These are phyloP conservation scores for Petasospora rhodanensis DNA, from an alignment of 1,139 yeast genomes.

Conservation along the genomic window DNA sequence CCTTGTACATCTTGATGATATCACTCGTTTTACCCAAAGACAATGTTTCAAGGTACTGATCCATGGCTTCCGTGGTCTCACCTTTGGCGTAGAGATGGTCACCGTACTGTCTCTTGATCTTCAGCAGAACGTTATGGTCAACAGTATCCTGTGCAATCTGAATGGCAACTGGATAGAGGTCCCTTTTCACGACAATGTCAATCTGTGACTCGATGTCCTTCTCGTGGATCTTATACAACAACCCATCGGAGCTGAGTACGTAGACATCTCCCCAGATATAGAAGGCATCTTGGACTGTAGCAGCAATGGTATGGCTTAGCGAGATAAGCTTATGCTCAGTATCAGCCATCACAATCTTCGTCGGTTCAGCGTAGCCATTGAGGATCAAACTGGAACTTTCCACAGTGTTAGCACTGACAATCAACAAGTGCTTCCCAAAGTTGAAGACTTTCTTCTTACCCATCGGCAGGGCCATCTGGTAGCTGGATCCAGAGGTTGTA, in stretches of 20 bases:
- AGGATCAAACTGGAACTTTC: slow-evolving; percentile 24
- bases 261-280: slow-evolving; percentile 52
- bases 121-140: slow-evolving; percentile 33
- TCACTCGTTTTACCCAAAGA: slow-evolving; percentile 62
- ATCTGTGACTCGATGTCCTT: slow-evolving; percentile 63
- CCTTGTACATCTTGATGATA: slow-evolving; percentile 77
- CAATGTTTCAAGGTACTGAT: slow-evolving; percentile 56
- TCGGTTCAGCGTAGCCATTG: slow-evolving; percentile 29
- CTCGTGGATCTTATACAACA: slow-evolving; percentile 64
- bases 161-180: slow-evolving; percentile 70
- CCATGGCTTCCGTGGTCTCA: slow-evolving; percentile 64
- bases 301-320: slow-evolving; percentile 63
- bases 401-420: slow-evolving; percentile 28
- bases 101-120: slow-evolving; percentile 65
- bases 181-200: slow-evolving; percentile 65
- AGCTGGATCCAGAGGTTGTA: slow-evolving; percentile 46
- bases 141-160: slow-evolving; percentile 52
- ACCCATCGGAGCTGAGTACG: slow-evolving; percentile 70
- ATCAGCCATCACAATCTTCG: slow-evolving; percentile 65
- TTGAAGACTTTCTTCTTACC: slow-evolving; percentile 50
- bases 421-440: slow-evolving; percentile 36
- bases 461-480: slow-evolving; percentile 53
- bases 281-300: slow-evolving; percentile 54
- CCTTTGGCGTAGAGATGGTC: slow-evolving; percentile 65
- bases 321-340: slow-evolving; percentile 65